A percentile compares a stretch with the other conserved stretches of the same genome.
These are phyloP conservation scores for Pyrenophora tritici-repentis DNA, from an alignment of 2,329 filamentous ascomycete genomes.

Conservation along the genomic window DNA sequence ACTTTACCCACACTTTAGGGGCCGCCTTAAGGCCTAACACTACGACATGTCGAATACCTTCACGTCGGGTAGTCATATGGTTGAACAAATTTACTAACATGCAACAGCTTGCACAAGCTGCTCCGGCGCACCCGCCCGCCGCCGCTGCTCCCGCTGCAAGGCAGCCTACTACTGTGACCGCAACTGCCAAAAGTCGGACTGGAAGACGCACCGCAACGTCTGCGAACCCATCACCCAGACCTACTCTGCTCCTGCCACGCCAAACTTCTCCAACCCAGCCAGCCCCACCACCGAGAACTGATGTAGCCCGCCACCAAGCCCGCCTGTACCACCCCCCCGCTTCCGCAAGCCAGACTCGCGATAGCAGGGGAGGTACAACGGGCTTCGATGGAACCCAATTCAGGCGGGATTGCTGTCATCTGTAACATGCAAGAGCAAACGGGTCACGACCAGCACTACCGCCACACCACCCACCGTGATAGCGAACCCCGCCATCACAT, in stretches of 20 bases:
- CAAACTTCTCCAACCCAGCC: slow-evolving; percentile 34
- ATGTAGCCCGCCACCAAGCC: background rate
- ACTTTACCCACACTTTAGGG: slow-evolving; percentile 19
- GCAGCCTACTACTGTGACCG: slow-evolving; percentile 56
- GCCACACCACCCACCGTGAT: too few species aligned
- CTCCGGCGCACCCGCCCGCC: slow-evolving; percentile 26
- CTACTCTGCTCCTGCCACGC: slow-evolving; percentile 32
- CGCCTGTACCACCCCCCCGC: too few species aligned
- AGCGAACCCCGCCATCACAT: too few species aligned
- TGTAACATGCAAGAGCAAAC: too few species aligned
- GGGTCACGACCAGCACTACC: too few species aligned
- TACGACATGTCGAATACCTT: slow-evolving; percentile 1
- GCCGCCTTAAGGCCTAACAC: slow-evolving; percentile 11
- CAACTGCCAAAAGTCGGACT: slow-evolving; percentile 59
- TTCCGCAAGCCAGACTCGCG: too few species aligned
- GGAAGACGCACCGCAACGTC: slow-evolving; percentile 55
- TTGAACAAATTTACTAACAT: slow-evolving; percentile 7
- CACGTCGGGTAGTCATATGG: background rate
- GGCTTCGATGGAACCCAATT: too few species aligned
- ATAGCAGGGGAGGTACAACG: too few species aligned
- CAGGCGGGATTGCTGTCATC: too few species aligned
- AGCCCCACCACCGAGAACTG: slow-evolving; percentile 28
- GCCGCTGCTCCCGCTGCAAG: slow-evolving; percentile 56
- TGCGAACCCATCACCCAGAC: slow-evolving; percentile 44
- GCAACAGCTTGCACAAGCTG: slow-evolving; percentile 33